Evolutionary conservation across 2,329 filamentous ascomycete species (phyloP), one percentile per base, ranked within the genome.

Genomic region (Fusarium protoensiforme): DNA sequence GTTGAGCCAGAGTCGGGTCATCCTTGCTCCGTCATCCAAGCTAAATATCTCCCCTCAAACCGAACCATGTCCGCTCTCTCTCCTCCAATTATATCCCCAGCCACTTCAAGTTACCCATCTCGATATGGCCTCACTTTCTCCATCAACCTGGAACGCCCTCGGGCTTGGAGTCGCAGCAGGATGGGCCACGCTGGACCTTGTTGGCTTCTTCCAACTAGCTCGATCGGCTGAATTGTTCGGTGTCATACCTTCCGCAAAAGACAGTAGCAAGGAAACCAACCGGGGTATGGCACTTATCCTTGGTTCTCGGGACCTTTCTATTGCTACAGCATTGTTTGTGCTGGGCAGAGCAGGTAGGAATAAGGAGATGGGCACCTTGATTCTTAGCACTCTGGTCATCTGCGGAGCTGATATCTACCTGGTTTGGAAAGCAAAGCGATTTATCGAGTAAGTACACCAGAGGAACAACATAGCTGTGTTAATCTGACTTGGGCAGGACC

Each of bases 391-490:
- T 5, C 35, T 76, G 61, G 48, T 48, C 18, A 59, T 75, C 14
- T 69, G 73, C 18, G 67, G 18, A 18, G 71, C 69, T 8, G 73
- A 76, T 46, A 54, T 71, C 3, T 74, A 69, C 36, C 71, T 76
- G 14, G 71, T 69, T 14, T 68, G 64, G 67, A 53, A 57, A 10
- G 22, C n/a, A 18, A 54, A 56, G 35, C 60, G 71, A 14, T 56
- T 60, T 27, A n/a, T 13, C 6, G 71, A 72, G 73, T 74, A 56
- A 62, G 71, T 48, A 3, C 13, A 7, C 6, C 18, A 7, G 2
- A 1, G 16, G 5, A n/a, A 22, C 18, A 10, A n/a, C 9, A 9
- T 10, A 18, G 7, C 4, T 14, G 7, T 46, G 16, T 6, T 27
- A 18, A 27, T 24, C 36, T 62, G 24, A 35, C 14, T 18, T n/a